Evolutionary conservation across 2,329 filamentous ascomycete genomes (phyloP).

Genomic region (Alternaria incomplexa): DNA sequence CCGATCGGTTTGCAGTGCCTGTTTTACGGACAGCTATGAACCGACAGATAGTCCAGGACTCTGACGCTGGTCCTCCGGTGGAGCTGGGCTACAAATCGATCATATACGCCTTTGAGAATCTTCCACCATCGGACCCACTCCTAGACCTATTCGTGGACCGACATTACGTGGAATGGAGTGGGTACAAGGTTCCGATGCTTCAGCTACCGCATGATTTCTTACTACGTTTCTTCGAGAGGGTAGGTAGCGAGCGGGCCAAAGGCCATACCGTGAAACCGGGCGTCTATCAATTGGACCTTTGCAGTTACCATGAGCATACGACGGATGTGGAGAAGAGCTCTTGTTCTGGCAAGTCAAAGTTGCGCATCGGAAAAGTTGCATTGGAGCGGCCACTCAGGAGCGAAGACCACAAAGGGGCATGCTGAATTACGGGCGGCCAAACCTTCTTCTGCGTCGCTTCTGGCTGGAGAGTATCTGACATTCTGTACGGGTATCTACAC

Average conservation of each 20-base stretch:
- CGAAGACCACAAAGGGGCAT: not conserved
- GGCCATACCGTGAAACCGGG: not conserved
- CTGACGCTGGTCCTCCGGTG: no score
- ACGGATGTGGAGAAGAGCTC: not conserved
- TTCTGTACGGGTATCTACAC: conserved; percentile 8
- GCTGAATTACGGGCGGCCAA: no score
- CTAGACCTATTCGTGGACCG: not conserved
- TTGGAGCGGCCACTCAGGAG: not conserved
- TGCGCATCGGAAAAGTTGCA: no score
- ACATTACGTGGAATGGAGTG: not conserved
- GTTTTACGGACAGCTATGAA: conserved; percentile 5
- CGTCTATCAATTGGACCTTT: not conserved
- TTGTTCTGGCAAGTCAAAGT: not conserved
- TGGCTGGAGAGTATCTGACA: no score
- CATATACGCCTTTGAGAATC: not conserved
- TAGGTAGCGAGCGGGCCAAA: not conserved
- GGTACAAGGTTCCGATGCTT: not conserved
- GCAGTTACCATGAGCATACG: not conserved
- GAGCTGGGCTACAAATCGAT: not conserved
- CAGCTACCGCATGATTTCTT: not conserved
- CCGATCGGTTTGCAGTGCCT: conserved; percentile 10
- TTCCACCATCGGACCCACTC: not conserved
- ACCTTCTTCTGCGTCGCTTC: no score
- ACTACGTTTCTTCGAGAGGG: not conserved
- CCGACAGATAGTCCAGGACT: not conserved